Evolutionary conservation across 441 rosid species (phyloP).

Genomic region (Jatropha multifida): DNA sequence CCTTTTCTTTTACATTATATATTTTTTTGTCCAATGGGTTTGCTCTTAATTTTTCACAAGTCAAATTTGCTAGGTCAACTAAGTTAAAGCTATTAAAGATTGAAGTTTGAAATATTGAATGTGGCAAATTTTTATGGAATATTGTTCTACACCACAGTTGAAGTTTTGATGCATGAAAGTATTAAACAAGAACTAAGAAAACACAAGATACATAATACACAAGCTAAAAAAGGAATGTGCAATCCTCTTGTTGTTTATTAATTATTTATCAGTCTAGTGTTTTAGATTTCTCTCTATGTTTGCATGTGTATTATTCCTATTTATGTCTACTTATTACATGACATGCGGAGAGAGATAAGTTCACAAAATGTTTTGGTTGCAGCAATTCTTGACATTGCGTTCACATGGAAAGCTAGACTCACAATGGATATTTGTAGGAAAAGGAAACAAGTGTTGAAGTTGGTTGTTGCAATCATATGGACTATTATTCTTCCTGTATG

Average conservation of each 20-base stretch:
- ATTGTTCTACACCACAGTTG: neutral
- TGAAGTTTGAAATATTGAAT: neutral
- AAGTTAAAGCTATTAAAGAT: neutral
- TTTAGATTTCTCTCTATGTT: neutral
- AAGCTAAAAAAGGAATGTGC: neutral
- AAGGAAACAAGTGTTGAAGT: conserved; percentile 66
- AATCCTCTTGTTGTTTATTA: neutral
- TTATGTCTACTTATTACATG: neutral
- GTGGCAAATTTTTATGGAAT: neutral
- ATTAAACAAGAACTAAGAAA: no score
- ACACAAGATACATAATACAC: no score
- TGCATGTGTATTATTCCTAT: neutral
- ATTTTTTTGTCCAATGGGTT: no score
- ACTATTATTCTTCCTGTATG: conserved; percentile 75
- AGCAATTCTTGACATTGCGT: conserved; percentile 85
- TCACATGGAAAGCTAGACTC: conserved; percentile 81
- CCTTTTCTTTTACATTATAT: no score
- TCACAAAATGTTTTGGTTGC: conserved; percentile 34
- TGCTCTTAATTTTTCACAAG: no score
- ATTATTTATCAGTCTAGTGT: no score
- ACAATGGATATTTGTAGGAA: conserved; percentile 64
- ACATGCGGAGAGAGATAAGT: neutral
- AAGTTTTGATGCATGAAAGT: neutral
- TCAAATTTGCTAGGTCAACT: neutral
- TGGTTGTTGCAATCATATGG: conserved; percentile 77